Percentiles rank a stretch among this genome's conserved stretches.
Evolutionary conservation across 2,329 filamentous ascomycete species (phyloP).

Genomic region (Fusarium subglutinans): DNA sequence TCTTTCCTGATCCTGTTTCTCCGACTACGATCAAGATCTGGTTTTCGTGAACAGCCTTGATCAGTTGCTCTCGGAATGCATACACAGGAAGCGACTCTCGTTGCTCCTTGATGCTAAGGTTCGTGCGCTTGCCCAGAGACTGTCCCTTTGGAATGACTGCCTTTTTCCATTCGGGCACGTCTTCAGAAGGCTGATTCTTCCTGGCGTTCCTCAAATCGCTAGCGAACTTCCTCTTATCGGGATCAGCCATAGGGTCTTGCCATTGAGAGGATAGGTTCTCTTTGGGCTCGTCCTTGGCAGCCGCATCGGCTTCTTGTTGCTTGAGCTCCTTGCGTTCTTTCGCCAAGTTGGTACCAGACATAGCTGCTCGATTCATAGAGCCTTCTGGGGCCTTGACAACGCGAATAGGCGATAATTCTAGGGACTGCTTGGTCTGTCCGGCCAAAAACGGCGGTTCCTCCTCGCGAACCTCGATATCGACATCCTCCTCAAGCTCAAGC

Average conservation of each 20-base stretch:
- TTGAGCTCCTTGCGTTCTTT: slow-evolving; percentile 90
- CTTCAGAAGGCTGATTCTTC: slow-evolving; percentile 68
- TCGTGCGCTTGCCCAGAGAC: slow-evolving; percentile 85
- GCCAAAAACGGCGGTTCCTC: slow-evolving; percentile 96
- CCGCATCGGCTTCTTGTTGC: slow-evolving; percentile 86
- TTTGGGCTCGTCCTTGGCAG: slow-evolving; percentile 76
- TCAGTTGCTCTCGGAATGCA: slow-evolving; percentile 85
- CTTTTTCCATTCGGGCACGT: slow-evolving; percentile 92
- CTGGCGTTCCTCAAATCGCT: slow-evolving; percentile 80
- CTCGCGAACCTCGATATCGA: slow-evolving; percentile 96
- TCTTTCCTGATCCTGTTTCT: slow-evolving; percentile 97
- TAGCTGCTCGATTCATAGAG: slow-evolving; percentile 95
- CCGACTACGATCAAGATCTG: slow-evolving; percentile 96
- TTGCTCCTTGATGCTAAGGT: slow-evolving; percentile 94
- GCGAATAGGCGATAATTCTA: slow-evolving; percentile 93
- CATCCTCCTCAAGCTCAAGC: slow-evolving; percentile 93
- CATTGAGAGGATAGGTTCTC: slow-evolving; percentile 90
- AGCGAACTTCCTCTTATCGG: slow-evolving; percentile 88
- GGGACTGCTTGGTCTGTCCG: slow-evolving; percentile 94
- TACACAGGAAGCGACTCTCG: slow-evolving; percentile 89
- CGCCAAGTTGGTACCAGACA: slow-evolving; percentile 87
- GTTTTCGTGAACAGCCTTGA: slow-evolving; percentile 86
- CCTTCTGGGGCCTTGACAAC: slow-evolving; percentile 98
- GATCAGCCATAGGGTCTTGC: slow-evolving; percentile 94
- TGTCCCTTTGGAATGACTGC: slow-evolving; percentile 82